Evolutionary conservation across 225 moss, liverwort and hornwort species (phyloP).

Genomic region (Sphagnum contortum): DNA sequence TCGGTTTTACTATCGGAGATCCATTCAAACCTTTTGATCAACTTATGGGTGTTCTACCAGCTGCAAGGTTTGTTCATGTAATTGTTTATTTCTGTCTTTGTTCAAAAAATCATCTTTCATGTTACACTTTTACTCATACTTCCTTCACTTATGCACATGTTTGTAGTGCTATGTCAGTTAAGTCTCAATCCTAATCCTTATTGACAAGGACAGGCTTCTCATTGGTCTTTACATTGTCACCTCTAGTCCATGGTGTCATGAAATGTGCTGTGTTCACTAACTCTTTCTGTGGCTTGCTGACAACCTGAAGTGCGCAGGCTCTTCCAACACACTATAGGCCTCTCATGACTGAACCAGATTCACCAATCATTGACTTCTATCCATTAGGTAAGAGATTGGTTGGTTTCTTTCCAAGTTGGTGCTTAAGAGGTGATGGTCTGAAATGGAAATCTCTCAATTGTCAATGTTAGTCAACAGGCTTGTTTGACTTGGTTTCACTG

Average conservation of each 20-base stretch:
- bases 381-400: slow-evolving; percentile 41
- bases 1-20: slow-evolving; percentile 61
- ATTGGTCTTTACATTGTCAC: not conserved
- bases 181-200: no score
- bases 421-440: no score
- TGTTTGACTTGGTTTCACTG: no score
- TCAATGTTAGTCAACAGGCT: no score
- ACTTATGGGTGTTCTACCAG: slow-evolving; percentile 98
- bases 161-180: no score
- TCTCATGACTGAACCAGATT: slow-evolving; percentile 75
- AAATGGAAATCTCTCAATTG: no score
- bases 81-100: no score
- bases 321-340: slow-evolving; percentile 75
- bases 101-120: no score
- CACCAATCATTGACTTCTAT: slow-evolving; percentile 93
- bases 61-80: slow-evolving; percentile 59
- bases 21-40: slow-evolving; percentile 99
- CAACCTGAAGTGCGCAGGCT: slow-evolving; percentile 53
- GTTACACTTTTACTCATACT: no score
- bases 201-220: no score
- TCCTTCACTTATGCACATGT: no score
- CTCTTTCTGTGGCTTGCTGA: not conserved
- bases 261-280: not conserved
- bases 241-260: not conserved
- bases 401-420: not conserved